These are phyloP conservation scores for Metschnikowia lunata DNA, from an alignment of 805 yeast species.

Conservation along the genomic window DNA sequence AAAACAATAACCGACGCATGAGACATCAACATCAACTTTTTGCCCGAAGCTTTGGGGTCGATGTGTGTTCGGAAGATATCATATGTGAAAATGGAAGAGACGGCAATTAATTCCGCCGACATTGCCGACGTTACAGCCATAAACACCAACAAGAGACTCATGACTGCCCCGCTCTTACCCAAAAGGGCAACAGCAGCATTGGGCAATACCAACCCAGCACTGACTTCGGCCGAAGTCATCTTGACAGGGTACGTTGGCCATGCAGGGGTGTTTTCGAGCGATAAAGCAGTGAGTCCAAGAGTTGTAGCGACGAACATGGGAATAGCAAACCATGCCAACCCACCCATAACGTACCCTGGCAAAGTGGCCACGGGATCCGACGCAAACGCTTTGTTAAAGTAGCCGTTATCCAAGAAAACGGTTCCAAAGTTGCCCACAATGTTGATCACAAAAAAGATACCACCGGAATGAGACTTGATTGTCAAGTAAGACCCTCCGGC, in stretches of 20 bases:
- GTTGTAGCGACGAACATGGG: constrained; percentile 81
- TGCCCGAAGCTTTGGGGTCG: constrained; percentile 75
- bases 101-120: constrained; percentile 87
- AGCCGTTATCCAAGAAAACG: constrained; percentile 81
- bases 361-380: constrained; percentile 78
- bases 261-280: constrained; percentile 60
- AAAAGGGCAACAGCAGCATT: constrained; percentile 78
- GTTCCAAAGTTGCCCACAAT: constrained; percentile 89
- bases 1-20: constrained; percentile 59
- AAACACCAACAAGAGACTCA: constrained; percentile 71
- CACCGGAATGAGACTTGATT: constrained; percentile 80
- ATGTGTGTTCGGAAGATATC: constrained; percentile 80
- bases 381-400: constrained; percentile 86
- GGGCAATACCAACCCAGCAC: constrained; percentile 77
- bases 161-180: constrained; percentile 87
- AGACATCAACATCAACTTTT: constrained; percentile 61
- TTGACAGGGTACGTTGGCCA: constrained; percentile 79
- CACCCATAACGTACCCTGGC: constrained; percentile 86
- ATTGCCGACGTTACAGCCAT: constrained; percentile 93
- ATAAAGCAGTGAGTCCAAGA: constrained; percentile 80
- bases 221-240: constrained; percentile 63
- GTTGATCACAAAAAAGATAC: constrained; percentile 82
- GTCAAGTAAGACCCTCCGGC: constrained; percentile 85
- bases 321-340: constrained; percentile 86
- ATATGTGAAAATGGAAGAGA: constrained; percentile 79